Evolutionary conservation across 352 stramenopile genomes (phyloP).

Genomic region (Globisporangium splendens): DNA sequence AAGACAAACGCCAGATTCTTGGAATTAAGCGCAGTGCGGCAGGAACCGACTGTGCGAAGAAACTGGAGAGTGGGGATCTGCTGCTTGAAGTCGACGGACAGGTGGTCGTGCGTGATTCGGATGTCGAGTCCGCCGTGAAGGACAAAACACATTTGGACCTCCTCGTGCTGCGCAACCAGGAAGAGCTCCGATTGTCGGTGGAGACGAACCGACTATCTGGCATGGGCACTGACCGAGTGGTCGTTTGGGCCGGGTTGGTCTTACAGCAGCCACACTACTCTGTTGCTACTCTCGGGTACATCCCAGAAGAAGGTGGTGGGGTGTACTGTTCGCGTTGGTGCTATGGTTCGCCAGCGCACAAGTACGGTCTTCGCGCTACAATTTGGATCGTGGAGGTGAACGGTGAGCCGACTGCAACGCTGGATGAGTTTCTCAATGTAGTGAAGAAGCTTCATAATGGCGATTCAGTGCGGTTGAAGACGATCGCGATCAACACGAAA

Average conservation of each 20-base stretch:
- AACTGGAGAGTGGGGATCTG: slow-evolving; percentile 80
- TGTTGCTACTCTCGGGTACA: slow-evolving; percentile 80
- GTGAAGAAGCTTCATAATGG: slow-evolving; percentile 79
- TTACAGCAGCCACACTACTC: slow-evolving; percentile 89
- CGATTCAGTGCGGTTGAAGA: slow-evolving; percentile 86
- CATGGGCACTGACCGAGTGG: slow-evolving; percentile 84
- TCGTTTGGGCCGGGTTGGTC: slow-evolving; percentile 90
- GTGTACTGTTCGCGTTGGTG: slow-evolving; percentile 91
- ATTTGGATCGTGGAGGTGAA: slow-evolving; percentile 93
- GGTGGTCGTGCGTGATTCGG: slow-evolving; percentile 70
- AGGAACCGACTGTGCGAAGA: slow-evolving; percentile 53
- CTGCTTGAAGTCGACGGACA: slow-evolving; percentile 79
- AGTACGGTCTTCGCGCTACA: slow-evolving; percentile 86
- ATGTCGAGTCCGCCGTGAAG: slow-evolving; percentile 63
- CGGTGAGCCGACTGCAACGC: slow-evolving; percentile 62
- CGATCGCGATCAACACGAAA: slow-evolving; percentile 88
- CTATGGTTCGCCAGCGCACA: slow-evolving; percentile 89
- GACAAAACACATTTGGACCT: slow-evolving; percentile 53
- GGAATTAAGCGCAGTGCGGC: slow-evolving; percentile 77
- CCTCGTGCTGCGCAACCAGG: slow-evolving; percentile 72
- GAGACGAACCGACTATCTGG: slow-evolving; percentile 59
- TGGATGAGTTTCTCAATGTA: slow-evolving; percentile 85
- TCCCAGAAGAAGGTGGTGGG: slow-evolving; percentile 78
- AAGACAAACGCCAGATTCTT: slow-evolving; percentile 87
- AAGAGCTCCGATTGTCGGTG: slow-evolving; percentile 62